These are phyloP conservation scores for Botrytis byssoidea DNA, from an alignment of 2,329 filamentous ascomycete species.

Conservation along the genomic window DNA sequence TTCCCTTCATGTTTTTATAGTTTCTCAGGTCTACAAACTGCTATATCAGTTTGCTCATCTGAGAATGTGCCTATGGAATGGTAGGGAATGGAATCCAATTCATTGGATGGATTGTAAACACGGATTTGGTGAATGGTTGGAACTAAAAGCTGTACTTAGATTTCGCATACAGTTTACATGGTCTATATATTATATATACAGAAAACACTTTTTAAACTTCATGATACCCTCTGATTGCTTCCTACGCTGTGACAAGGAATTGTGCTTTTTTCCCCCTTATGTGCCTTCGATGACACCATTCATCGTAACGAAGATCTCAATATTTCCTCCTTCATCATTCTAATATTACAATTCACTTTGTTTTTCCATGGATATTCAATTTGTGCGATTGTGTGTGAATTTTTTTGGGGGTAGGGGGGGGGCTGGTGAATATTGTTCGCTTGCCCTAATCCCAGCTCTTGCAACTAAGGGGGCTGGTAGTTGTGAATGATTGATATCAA, in stretches of 20 bases:
- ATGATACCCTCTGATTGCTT: neutral
- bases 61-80: neutral
- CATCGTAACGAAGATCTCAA: neutral
- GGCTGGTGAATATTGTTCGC: neutral
- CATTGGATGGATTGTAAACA: neutral
- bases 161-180: neutral
- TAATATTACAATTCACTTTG: neutral
- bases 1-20: neutral
- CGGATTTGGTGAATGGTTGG: neutral
- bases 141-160: slow-evolving; percentile 7
- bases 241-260: neutral
- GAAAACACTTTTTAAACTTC: neutral
- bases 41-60: neutral
- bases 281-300: neutral
- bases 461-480: neutral
- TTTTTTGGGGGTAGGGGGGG: neutral
- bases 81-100: neutral
- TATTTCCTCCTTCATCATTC: neutral
- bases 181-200: neutral
- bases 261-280: fast-evolving
- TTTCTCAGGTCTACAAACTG: neutral
- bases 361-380: neutral
- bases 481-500: neutral
- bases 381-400: neutral
- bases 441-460: neutral